Base-by-base conservation (phyloP, 768 basidiomycete species). In the Phylloporus arenicola region DNA sequence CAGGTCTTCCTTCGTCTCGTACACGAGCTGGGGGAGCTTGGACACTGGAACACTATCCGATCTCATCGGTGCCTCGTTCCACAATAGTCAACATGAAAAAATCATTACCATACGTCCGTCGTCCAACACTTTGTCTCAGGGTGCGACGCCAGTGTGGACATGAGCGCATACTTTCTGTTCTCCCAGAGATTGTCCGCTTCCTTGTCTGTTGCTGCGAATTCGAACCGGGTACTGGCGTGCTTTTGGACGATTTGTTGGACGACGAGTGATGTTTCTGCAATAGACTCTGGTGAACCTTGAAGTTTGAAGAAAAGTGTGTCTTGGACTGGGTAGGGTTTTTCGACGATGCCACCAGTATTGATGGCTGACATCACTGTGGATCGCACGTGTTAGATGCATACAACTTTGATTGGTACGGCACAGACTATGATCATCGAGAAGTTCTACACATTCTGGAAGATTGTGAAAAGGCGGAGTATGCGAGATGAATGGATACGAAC, bases 241-340 rank as follows among this genome's bases (percentile, higher is more conserved):
- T 74, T 79, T 58, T 79, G 73, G 19, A 83, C 80, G 24, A 95
- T 80, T 8, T 67, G 60, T 56, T 82, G 73, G 22, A 90, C 77
- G 17, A 73, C 67, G 39, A 77, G 73, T 0, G 86, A 79, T 0
- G 88, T 77, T 37, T 77, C 75, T 4, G 77, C 62, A 29, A 87
- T 79, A 6, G 78, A 75, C 11, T 74, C 67, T 0, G 77, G 70
- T 30, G 88, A 81, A 3, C 92, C 92, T 64, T 93, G 90, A 45
- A 96, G 79, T 65, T 95, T 94, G 77, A 97, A 90, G 71, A 96
- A 92, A 10, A 96, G 76, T 0, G 85, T 85, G 61, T 93, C 90
- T 54, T 76, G 70, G 17, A 82, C 81, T 3, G 84, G 84, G 62
- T 85, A 88, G 40, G 80, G 73, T 47, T 64, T 66, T 50, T 79